Evolutionary conservation across 202 grass and related monocot species (phyloP).

Genomic region (Tripidium arundinaceum): DNA sequence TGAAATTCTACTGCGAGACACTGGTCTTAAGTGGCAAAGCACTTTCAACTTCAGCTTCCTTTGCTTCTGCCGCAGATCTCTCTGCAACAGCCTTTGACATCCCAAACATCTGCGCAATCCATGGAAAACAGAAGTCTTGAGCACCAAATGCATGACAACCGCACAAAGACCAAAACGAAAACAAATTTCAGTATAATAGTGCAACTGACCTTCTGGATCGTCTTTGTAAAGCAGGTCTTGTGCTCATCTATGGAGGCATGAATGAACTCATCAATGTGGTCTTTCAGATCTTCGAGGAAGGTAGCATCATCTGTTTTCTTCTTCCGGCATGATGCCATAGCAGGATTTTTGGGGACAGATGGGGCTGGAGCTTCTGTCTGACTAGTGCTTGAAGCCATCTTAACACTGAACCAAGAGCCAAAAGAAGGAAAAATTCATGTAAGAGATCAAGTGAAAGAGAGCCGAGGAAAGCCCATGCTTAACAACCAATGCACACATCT

Average conservation of each 20-base stretch:
- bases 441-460: not conserved
- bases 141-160: not conserved
- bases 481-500: not conserved
- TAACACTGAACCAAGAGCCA: conserved; percentile 12
- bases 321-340: conserved; percentile 77
- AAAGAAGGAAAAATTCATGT: not conserved
- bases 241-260: conserved; percentile 95
- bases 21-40: conserved; percentile 82
- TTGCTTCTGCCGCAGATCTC: conserved; percentile 26
- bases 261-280: conserved; percentile 90
- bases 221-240: conserved; percentile 91
- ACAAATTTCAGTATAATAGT: not conserved
- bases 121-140: not conserved
- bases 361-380: conserved; percentile 34
- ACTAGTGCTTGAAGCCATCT: conserved; percentile 52
- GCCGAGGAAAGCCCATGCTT: not conserved
- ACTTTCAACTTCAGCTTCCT: conserved; percentile 64
- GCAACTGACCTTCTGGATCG: conserved; percentile 61
- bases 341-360: conserved; percentile 38
- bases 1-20: conserved; percentile 49
- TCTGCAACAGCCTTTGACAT: conserved; percentile 75
- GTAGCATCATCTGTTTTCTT: conserved; percentile 73
- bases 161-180: not conserved
- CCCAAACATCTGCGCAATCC: conserved; percentile 64
- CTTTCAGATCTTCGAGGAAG: conserved; percentile 76